A percentile compares a stretch with the other conserved stretches of the same genome.
These are phyloP conservation scores for Ceratobasidium sp. DNA, from an alignment of 1,284 basidiomycete genomes.

Conservation along the genomic window DNA sequence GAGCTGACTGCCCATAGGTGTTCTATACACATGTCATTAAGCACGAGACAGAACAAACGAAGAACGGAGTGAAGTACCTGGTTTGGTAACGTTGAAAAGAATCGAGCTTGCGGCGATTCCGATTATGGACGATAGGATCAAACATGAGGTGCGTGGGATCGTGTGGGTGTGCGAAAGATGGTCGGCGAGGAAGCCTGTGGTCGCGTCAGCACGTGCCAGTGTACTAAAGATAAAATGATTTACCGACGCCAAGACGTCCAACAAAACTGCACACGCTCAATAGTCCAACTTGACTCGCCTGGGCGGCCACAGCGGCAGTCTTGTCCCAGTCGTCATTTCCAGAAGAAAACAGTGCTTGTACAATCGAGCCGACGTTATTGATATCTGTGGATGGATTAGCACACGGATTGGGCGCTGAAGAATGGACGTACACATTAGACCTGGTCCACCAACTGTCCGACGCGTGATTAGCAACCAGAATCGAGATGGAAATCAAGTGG, in stretches of 20 bases:
- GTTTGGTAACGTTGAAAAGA: constrained; percentile 63
- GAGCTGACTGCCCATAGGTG: constrained; percentile 80
- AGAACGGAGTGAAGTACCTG: no score
- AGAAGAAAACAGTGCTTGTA: constrained; percentile 80
- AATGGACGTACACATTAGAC: constrained; percentile 77
- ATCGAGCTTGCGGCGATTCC: constrained; percentile 75
- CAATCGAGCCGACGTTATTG: constrained; percentile 94
- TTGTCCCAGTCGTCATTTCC: constrained; percentile 67
- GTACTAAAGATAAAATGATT: constrained; percentile 28
- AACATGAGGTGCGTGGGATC: constrained; percentile 74
- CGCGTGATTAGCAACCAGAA: constrained; percentile 24
- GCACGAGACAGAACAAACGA: no score
- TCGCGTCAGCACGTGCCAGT: no score
- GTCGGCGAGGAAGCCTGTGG: constrained; percentile 74
- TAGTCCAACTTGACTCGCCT: constrained; percentile 84
- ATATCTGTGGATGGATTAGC: constrained; percentile 63
- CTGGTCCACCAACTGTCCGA: constrained; percentile 78
- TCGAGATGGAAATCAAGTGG: constrained; percentile 13
- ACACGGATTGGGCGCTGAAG: not conserved
- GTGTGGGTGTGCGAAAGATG: constrained; percentile 63
- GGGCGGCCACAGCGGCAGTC: constrained; percentile 71
- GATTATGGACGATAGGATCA: constrained; percentile 67
- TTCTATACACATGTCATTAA: no score
- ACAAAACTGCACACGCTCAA: constrained; percentile 85
- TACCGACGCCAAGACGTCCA: constrained; percentile 81